These are phyloP conservation scores for Bipolaris gigantea DNA, from an alignment of 2,329 filamentous ascomycete genomes.

Conservation along the genomic window DNA sequence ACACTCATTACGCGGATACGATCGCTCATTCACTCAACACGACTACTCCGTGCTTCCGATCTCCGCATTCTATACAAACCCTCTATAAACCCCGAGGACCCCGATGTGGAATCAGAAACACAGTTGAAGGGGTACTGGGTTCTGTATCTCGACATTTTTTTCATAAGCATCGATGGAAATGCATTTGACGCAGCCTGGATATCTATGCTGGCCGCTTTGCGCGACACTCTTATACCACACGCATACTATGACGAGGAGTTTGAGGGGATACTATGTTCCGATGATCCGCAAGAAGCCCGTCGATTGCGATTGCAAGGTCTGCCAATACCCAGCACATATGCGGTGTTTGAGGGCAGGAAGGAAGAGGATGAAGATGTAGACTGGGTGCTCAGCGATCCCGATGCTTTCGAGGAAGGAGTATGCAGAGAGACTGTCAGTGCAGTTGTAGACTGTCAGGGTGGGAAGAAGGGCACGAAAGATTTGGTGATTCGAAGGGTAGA, in stretches of 20 bases:
- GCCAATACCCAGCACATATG: constrained; percentile 77
- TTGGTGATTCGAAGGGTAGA: constrained; percentile 72
- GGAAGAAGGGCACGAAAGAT: constrained; percentile 66
- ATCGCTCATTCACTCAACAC: constrained; percentile 71
- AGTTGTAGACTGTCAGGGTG: constrained; percentile 67
- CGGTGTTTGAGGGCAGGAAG: constrained; percentile 62
- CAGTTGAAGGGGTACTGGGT: constrained; percentile 88
- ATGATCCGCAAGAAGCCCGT: constrained; percentile 56
- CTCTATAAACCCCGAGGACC: constrained; percentile 47
- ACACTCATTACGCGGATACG: constrained; percentile 79
- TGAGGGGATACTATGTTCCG: constrained; percentile 76
- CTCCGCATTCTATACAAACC: constrained; percentile 72
- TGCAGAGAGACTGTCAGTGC: constrained; percentile 83
- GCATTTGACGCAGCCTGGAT: constrained; percentile 91
- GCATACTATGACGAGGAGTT: constrained; percentile 84
- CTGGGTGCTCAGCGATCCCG: constrained; percentile 86
- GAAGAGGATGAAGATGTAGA: constrained; percentile 45
- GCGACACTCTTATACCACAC: constrained; percentile 73
- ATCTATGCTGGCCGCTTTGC: constrained; percentile 77
- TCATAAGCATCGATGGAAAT: constrained; percentile 90
- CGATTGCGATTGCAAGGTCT: constrained; percentile 64
- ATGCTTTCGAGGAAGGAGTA: constrained; percentile 83
- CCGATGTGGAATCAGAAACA: constrained; percentile 51
- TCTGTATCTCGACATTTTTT: constrained; percentile 92
- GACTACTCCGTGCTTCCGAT: constrained; percentile 66